phyloP scores from a whole-genome alignment of 2,329 filamentous ascomycete genomes.

The Biscogniauxia mediterranea region DNA sequence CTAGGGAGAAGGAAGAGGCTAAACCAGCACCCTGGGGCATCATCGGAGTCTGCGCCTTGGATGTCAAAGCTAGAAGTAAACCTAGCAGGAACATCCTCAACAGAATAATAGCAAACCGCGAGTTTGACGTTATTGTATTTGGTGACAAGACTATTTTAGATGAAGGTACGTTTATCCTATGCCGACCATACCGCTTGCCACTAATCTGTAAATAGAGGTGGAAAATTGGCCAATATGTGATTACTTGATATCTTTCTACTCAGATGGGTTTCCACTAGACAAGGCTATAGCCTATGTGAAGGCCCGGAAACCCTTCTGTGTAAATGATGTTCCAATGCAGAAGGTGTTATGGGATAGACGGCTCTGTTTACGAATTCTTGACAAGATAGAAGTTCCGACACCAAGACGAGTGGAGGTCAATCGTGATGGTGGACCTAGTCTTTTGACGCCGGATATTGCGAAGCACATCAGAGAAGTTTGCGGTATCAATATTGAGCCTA shows the following conservation, averaged over 20 bases:
- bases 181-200: not conserved
- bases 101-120: slow-evolving; percentile 80
- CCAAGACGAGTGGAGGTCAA: slow-evolving; percentile 87
- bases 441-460: slow-evolving; percentile 76
- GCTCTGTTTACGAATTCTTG: slow-evolving; percentile 82
- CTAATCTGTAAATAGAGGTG: slow-evolving; percentile 38
- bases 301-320: slow-evolving; percentile 90
- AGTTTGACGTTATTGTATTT: slow-evolving; percentile 97
- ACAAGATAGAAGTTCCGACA: slow-evolving; percentile 85
- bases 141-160: slow-evolving; percentile 98
- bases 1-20: slow-evolving; percentile 57
- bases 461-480: slow-evolving; percentile 79
- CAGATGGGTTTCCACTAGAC: slow-evolving; percentile 92
- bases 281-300: slow-evolving; percentile 96
- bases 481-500: slow-evolving; percentile 70
- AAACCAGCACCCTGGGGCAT: slow-evolving; percentile 62
- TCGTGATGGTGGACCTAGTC: slow-evolving; percentile 81
- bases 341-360: slow-evolving; percentile 95
- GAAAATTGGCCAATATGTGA: slow-evolving; percentile 55
- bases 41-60: slow-evolving; percentile 92
- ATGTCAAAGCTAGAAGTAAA: slow-evolving; percentile 94
- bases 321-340: slow-evolving; percentile 97
- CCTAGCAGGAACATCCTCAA: slow-evolving; percentile 96
- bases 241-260: slow-evolving; percentile 97
- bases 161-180: slow-evolving; percentile 58